A percentile compares a stretch with the other conserved stretches of the same genome.
Conservation (phyloP, 73 alveolate genomes). For the Durusdinium trenchii region DNA sequence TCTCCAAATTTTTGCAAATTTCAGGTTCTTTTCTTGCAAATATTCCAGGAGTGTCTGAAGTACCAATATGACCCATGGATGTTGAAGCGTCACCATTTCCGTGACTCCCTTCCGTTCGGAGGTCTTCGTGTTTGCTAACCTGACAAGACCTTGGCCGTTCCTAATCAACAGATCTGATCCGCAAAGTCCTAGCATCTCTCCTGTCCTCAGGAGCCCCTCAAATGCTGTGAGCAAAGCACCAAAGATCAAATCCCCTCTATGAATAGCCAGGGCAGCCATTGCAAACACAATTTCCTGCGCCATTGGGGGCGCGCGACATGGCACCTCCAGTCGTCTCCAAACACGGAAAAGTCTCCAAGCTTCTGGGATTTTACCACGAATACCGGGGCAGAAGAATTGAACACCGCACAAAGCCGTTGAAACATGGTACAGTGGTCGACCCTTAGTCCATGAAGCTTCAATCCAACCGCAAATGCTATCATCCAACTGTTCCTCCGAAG, state of each 20-base stretch:
- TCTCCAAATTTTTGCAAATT: too few relatives aligned
- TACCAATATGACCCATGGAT: too few relatives aligned
- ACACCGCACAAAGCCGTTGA: background rate
- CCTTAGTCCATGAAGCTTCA: background rate
- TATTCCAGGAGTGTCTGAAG: too few relatives aligned
- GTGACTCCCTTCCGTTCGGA: too few relatives aligned
- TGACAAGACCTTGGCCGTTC: too few relatives aligned
- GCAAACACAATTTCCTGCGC: background rate
- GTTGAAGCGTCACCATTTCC: too few relatives aligned
- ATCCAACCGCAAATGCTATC: background rate
- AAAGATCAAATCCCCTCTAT: background rate
- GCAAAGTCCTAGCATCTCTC: too few relatives aligned
- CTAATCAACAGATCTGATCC: too few relatives aligned
- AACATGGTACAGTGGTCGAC: background rate
- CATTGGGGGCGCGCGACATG: background rate
- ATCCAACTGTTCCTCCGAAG: background rate
- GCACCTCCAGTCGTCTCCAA: background rate
- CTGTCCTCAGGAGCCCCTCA: too few relatives aligned
- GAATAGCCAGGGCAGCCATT: background rate
- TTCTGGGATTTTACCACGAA: background rate
- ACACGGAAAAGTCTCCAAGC: background rate
- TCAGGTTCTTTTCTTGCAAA: too few relatives aligned
- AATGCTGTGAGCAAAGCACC: background rate
- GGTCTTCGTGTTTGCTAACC: too few relatives aligned
- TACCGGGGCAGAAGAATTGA: background rate